Percentiles rank a stretch among this genome's conserved stretches.
phyloP scores from a whole-genome alignment of 2,329 filamentous ascomycete genomes.

The Proliferodiscus dingleyae region DNA sequence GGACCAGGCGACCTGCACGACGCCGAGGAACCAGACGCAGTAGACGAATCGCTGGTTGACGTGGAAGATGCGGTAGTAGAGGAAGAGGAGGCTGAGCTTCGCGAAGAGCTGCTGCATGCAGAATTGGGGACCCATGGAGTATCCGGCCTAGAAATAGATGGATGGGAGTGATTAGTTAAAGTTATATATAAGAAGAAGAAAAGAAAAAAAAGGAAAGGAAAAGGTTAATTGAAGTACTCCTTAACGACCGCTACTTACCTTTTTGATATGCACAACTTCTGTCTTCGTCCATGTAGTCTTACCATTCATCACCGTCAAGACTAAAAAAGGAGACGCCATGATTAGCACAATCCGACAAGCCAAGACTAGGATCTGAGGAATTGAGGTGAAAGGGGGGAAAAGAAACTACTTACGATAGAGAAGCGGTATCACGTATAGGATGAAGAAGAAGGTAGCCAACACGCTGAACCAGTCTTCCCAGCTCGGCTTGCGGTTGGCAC shows the following conservation, averaged over 20 bases:
- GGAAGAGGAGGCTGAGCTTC: not conserved
- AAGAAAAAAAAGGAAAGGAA: not conserved
- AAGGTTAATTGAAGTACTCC: too few species aligned
- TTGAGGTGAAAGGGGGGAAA: too few species aligned
- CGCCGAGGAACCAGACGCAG: not conserved
- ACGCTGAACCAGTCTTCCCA: not conserved
- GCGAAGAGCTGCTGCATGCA: not conserved
- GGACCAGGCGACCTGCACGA: not conserved
- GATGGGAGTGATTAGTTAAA: not conserved
- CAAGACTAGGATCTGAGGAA: too few species aligned
- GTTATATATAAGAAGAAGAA: not conserved
- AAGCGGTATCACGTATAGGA: not conserved
- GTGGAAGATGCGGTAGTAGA: not conserved
- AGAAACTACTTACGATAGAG: not conserved
- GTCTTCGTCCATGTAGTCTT: not conserved
- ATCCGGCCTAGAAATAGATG: not conserved
- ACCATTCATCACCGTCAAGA: not conserved
- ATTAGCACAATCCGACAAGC: not conserved
- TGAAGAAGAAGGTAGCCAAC: not conserved
- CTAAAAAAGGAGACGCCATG: not conserved
- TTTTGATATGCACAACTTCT: not conserved
- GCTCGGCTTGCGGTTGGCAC: not conserved
- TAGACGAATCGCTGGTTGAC: not conserved
- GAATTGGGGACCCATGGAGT: not conserved
- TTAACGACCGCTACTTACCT: too few species aligned